A percentile compares a stretch with the other conserved stretches of the same genome.
Evolutionary conservation across 2,329 filamentous ascomycete genomes (phyloP).

Genomic region (Aureobasidium namibiae): DNA sequence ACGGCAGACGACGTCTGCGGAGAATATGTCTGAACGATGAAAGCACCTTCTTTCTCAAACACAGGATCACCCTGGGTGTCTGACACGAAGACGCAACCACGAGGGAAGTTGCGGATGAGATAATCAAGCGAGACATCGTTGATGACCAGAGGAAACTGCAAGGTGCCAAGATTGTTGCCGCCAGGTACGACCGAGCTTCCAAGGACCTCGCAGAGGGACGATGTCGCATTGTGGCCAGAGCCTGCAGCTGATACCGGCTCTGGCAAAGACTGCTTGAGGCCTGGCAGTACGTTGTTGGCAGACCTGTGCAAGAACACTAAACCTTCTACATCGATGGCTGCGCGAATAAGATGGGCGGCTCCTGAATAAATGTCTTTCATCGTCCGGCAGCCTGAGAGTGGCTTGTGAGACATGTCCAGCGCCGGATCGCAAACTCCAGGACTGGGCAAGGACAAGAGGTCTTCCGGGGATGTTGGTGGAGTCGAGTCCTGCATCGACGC

Average conservation of each 20-base stretch:
- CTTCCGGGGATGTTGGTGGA: neutral
- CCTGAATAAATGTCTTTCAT: constrained; percentile 31
- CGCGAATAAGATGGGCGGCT: constrained; percentile 37
- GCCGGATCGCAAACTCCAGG: neutral
- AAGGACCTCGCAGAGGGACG: neutral
- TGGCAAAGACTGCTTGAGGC: neutral
- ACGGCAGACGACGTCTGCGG: neutral
- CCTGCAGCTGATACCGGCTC: neutral
- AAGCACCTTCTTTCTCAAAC: neutral
- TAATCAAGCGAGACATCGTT: neutral
- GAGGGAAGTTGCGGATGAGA: neutral
- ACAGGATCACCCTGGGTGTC: neutral
- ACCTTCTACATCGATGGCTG: constrained; percentile 36
- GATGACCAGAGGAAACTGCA: neutral
- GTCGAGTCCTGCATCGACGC: neutral
- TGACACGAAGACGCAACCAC: neutral
- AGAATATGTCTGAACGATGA: neutral
- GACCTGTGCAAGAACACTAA: constrained; percentile 30
- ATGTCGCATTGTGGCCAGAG: neutral
- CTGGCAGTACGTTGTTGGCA: neutral
- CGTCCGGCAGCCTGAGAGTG: constrained; percentile 21
- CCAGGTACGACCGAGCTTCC: neutral
- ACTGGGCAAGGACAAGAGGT: neutral
- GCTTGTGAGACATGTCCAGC: neutral
- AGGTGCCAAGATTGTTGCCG: neutral